Base-by-base conservation (phyloP, 2,329 filamentous ascomycete species). In the Aureobasidium sp. region DNA sequence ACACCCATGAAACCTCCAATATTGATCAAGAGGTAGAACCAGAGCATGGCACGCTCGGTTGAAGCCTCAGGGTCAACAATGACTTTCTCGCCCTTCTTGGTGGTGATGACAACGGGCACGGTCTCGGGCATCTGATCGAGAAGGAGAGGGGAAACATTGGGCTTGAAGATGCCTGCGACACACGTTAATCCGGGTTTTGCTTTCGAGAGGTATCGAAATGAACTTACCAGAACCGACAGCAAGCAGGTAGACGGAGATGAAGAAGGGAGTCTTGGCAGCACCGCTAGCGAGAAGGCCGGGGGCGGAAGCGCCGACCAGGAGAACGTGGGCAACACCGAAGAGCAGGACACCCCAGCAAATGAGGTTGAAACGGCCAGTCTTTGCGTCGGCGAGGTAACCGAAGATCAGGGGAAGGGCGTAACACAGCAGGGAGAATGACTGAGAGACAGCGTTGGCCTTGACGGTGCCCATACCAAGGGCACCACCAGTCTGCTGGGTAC, bases 1-100 rank as follows among this genome's bases (percentile, higher is more conserved):
- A 90, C 79, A 57, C 83, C 78, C 1, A 84, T 87, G 27, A 91
- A 79, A 1, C 85, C 83, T 12, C 87, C 88, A n/a, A 90, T 68
- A 73, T 91, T 90, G 61, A 90, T 89, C 72, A 84, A 85, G 70
- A 81, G 72, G 74, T 90, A 90, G 76, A 89, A 90, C 68, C 88
- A 81, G 82, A 78, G 75, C 72, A 78, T 78, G 61, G 78, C 77
- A 6, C 77, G 70, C 65, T 78, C 73, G 44, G 78, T 75, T 22
- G 77, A 79, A 47, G 76, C 73, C 39, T 76, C 70, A 15, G 78
- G 78, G 58, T 79, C 78, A 25, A 79, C 74, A 60, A 80, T 75
- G 55, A 79, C 72, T 29, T 72, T 70, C 68, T 79, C 77, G 36
- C 77, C 76, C 71, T 64, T 74, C 66, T 76, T 64, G 25, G 69